phyloP scores from a whole-genome alignment of 768 basidiomycete species.

The Trametes meyenii region DNA sequence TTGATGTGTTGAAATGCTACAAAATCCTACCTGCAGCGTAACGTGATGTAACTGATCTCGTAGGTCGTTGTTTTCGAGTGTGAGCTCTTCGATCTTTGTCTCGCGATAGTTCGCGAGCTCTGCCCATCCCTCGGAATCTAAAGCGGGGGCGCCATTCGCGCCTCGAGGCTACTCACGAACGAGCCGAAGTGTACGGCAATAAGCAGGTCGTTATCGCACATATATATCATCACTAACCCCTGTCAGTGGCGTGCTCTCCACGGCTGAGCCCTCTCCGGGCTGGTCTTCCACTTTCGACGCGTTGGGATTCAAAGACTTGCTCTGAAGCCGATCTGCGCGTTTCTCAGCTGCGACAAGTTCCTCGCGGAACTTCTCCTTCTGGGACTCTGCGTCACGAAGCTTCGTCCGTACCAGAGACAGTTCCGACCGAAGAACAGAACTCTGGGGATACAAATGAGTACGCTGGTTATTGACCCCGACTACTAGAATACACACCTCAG shows the following conservation, averaged over 20 bases:
- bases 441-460: slow-evolving; percentile 6
- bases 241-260: slow-evolving; percentile 61
- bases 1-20: background rate
- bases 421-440: slow-evolving; percentile 30
- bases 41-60: slow-evolving; percentile 48
- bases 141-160: slow-evolving; percentile 40
- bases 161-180: slow-evolving; percentile 48
- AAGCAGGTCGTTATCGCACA: too few species aligned
- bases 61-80: slow-evolving; percentile 48
- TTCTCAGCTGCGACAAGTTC: slow-evolving; percentile 32
- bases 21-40: slow-evolving; percentile 45
- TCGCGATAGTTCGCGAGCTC: slow-evolving; percentile 45
- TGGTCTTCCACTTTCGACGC: slow-evolving; percentile 29
- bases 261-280: slow-evolving; percentile 47
- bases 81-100: slow-evolving; percentile 50
- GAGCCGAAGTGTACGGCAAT: slow-evolving; percentile 43
- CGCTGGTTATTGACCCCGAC: background rate
- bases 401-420: slow-evolving; percentile 30
- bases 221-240: slow-evolving; percentile 66
- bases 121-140: slow-evolving; percentile 42
- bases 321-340: slow-evolving; percentile 32
- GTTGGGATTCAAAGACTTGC: slow-evolving; percentile 23
- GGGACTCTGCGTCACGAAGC: slow-evolving; percentile 25
- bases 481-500: slow-evolving; percentile 25
- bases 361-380: slow-evolving; percentile 31